Conservation (phyloP, 2,329 filamentous ascomycete genomes). For the Beauveria sp. region DNA sequence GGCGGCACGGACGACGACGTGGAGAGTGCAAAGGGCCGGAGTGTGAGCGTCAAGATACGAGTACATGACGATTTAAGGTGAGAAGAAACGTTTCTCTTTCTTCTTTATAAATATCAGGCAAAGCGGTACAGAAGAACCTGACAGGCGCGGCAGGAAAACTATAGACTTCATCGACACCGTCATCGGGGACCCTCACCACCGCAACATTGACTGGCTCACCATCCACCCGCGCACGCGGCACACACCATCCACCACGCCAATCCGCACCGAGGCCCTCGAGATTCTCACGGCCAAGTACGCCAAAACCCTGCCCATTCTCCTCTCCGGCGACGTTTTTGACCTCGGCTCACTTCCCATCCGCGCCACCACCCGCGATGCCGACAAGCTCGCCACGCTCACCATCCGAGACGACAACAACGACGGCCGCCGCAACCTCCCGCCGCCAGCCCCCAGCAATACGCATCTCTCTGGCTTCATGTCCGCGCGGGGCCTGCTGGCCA, state of each 20-base stretch:
- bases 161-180: conserved; percentile 58
- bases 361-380: conserved; percentile 18
- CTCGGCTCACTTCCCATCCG: conserved; percentile 41
- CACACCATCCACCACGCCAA: conserved; percentile 54
- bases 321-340: conserved; percentile 64
- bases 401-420: conserved; percentile 18
- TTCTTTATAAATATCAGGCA: no score
- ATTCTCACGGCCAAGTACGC: conserved; percentile 46
- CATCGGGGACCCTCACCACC: conserved; percentile 41
- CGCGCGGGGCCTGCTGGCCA: conserved; percentile 58
- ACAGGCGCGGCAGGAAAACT: conserved; percentile 32
- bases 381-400: conserved; percentile 24
- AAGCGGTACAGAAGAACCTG: not conserved
- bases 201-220: conserved; percentile 59
- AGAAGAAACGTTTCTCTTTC: not conserved
- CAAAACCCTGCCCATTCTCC: conserved; percentile 51
- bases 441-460: conserved; percentile 31
- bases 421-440: not conserved
- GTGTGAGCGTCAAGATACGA: conserved; percentile 64
- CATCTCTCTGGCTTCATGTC: conserved; percentile 60
- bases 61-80: conserved; percentile 57
- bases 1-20: conserved; percentile 31
- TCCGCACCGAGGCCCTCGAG: conserved; percentile 53
- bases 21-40: conserved; percentile 40
- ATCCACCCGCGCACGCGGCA: conserved; percentile 59